A percentile compares a stretch with the other conserved stretches of the same genome.
These are phyloP conservation scores for Periconia sp. DNA, from an alignment of 2,329 filamentous ascomycete species.

Conservation along the genomic window DNA sequence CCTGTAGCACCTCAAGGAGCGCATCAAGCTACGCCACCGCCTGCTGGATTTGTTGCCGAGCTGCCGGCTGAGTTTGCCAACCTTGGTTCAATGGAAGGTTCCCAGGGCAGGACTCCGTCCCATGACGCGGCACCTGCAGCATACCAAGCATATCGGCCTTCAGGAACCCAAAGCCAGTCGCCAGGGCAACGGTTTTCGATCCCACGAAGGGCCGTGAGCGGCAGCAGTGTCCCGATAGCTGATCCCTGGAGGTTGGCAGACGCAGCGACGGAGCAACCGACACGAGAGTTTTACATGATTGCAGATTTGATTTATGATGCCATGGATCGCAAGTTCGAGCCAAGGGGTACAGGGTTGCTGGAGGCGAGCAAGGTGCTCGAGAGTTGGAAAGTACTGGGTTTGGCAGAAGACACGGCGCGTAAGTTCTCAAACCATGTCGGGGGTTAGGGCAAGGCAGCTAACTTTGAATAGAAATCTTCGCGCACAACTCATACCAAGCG, in stretches of 20 bases:
- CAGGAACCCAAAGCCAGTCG: constrained; percentile 14
- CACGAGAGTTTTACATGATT: constrained; percentile 39
- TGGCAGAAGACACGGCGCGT: constrained; percentile 32
- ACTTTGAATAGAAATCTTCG: constrained; percentile 26
- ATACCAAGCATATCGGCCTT: constrained; percentile 34
- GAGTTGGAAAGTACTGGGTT: constrained; percentile 28
- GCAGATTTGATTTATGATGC: constrained; percentile 39
- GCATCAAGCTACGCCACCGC: background rate
- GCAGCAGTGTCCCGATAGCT: constrained; percentile 27
- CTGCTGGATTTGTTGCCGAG: constrained; percentile 36
- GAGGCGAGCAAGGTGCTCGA: constrained; percentile 37
- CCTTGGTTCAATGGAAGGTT: constrained; percentile 17
- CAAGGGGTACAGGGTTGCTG: constrained; percentile 36
- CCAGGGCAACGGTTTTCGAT: constrained; percentile 25
- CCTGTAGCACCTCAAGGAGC: constrained; percentile 4
- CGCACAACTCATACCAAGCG: constrained; percentile 29
- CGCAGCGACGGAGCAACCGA: constrained; percentile 33
- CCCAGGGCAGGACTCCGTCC: constrained; percentile 13
- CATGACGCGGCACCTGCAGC: constrained; percentile 4
- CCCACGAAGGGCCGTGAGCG: constrained; percentile 31
- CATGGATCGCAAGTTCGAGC: constrained; percentile 36
- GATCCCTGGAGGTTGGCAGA: constrained; percentile 41
- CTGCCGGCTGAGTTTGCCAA: constrained; percentile 36
- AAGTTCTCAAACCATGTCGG: constrained; percentile 8
- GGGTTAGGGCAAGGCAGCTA: background rate